Conservation (phyloP, 1,139 yeast genomes). For the Pneumocystis wakefieldiae region DNA sequence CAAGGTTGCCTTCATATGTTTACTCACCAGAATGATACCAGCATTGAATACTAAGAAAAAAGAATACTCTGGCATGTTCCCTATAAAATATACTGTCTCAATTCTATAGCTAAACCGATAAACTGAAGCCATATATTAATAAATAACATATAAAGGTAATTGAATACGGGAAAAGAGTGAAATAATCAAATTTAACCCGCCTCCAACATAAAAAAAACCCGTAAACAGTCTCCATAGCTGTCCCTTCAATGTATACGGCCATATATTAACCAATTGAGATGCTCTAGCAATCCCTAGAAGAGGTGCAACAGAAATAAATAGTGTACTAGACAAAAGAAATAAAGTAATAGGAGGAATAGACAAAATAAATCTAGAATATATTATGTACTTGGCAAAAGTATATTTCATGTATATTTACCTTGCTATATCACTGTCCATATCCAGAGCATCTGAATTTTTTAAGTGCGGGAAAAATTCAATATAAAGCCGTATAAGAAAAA, state of each 20-base stretch:
- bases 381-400: neutral
- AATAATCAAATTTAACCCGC: constrained; percentile 19
- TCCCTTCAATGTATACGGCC: constrained; percentile 19
- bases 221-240: constrained; percentile 26
- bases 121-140: constrained; percentile 15
- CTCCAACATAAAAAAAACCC: constrained; percentile 21
- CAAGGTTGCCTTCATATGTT: neutral
- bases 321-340: constrained; percentile 17
- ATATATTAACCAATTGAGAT: constrained; percentile 17
- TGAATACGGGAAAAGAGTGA: constrained; percentile 4
- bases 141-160: neutral
- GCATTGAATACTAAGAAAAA: constrained; percentile 22
- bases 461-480: neutral
- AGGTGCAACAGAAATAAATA: constrained; percentile 17
- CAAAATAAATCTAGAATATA: neutral
- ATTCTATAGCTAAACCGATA: constrained; percentile 22
- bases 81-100: constrained; percentile 22
- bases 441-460: neutral
- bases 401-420: neutral
- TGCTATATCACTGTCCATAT: neutral
- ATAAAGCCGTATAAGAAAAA: too few species aligned
- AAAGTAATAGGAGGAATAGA: constrained; percentile 21
- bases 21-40: constrained; percentile 22
- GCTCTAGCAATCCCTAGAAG: constrained; percentile 15
- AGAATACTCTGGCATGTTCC: constrained; percentile 21